These are phyloP conservation scores for Tephrocybe rancida DNA, from an alignment of 768 basidiomycete species.

Conservation along the genomic window DNA sequence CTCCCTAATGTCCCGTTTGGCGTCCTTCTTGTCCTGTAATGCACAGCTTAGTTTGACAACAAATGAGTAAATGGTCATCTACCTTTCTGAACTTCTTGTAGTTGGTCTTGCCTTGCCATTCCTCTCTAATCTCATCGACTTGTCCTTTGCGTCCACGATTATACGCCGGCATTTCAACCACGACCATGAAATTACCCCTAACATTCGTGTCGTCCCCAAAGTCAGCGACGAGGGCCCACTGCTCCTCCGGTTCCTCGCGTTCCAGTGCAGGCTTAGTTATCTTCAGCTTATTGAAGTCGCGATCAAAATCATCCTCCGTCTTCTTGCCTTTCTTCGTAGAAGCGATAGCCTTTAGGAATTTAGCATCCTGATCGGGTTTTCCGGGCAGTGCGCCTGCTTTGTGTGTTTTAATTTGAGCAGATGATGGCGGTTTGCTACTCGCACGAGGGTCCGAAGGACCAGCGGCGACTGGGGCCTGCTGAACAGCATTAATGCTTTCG, in stretches of 20 bases:
- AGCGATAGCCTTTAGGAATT: conserved; percentile 73
- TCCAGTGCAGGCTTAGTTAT: conserved; percentile 66
- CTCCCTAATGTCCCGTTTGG: conserved; percentile 34
- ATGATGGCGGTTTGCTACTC: conserved; percentile 28
- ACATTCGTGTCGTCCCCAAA: conserved; percentile 65
- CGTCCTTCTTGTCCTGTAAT: conserved; percentile 26
- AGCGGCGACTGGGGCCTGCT: not conserved
- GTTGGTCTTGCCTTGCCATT: conserved; percentile 59
- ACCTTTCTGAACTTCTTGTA: conserved; percentile 84
- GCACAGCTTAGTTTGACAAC: not conserved
- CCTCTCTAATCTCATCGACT: conserved; percentile 21
- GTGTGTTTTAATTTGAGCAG: conserved; percentile 16
- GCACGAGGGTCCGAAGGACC: conserved; percentile 9
- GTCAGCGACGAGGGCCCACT: conserved; percentile 64
- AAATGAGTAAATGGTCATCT: not conserved
- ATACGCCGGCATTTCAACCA: conserved; percentile 65
- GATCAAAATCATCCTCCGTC: conserved; percentile 69
- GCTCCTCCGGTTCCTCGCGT: conserved; percentile 46
- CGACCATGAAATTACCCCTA: conserved; percentile 80
- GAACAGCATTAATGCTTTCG: conserved; percentile 32
- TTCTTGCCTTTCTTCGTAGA: conserved; percentile 72
- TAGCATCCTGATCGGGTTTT: conserved; percentile 65
- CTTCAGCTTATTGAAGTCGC: conserved; percentile 77
- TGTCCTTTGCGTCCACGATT: conserved; percentile 28
- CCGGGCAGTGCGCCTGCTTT: conserved; percentile 41